These are phyloP conservation scores for Ganoderma lingzhi DNA, from an alignment of 1,284 basidiomycete genomes.

Conservation along the genomic window DNA sequence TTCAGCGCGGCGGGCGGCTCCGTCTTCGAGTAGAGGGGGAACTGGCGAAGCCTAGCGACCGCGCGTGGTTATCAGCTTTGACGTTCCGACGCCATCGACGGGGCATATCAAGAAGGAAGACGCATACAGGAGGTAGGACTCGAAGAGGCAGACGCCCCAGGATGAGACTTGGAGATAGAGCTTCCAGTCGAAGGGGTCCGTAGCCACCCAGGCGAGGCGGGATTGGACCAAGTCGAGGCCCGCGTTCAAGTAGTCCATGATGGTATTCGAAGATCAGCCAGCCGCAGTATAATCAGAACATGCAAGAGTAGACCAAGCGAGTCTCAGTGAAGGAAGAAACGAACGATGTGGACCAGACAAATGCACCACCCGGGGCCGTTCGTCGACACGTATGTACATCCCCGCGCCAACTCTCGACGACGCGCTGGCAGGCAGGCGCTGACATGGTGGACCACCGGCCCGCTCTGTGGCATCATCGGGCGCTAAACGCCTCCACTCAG, in stretches of 20 bases:
- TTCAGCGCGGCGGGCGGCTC: slow-evolving; percentile 82
- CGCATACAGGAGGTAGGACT: slow-evolving; percentile 82
- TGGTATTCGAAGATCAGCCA: background rate
- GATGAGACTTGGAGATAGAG: slow-evolving; percentile 66
- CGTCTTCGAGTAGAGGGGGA: slow-evolving; percentile 81
- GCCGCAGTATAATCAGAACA: background rate
- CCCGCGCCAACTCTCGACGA: background rate
- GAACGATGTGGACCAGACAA: background rate
- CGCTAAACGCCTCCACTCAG: too few relatives aligned
- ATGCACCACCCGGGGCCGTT: too few relatives aligned
- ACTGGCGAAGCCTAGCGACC: slow-evolving; percentile 75
- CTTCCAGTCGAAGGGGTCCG: slow-evolving; percentile 47
- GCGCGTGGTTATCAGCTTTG: slow-evolving; percentile 8
- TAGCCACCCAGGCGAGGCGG: slow-evolving; percentile 47
- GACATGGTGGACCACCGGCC: background rate
- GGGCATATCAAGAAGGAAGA: background rate
- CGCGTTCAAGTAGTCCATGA: slow-evolving; percentile 39
- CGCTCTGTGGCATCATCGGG: too few relatives aligned
- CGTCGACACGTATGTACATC: slow-evolving; percentile 1
- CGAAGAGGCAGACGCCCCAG: slow-evolving; percentile 84
- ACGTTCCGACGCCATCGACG: background rate
- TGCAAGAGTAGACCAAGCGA: slow-evolving; percentile 3
- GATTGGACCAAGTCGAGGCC: slow-evolving; percentile 62
- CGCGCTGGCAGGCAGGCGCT: too few relatives aligned
- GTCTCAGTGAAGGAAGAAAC: background rate